Evolutionary conservation across 1,284 basidiomycete species (phyloP).

Genomic region (Athelia psychrophila): DNA sequence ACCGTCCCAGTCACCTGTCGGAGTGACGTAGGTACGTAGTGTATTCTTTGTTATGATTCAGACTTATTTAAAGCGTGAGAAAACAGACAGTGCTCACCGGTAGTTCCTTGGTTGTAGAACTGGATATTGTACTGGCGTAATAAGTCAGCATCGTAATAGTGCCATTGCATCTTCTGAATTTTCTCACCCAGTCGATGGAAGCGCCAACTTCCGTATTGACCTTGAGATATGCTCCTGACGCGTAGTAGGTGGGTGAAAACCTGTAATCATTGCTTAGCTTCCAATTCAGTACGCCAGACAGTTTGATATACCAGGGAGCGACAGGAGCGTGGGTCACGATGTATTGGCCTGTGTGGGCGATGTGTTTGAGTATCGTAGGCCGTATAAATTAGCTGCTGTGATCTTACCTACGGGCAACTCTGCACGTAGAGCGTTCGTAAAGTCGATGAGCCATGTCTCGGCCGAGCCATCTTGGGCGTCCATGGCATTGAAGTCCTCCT

Average conservation of each 20-base stretch:
- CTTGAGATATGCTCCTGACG: background rate
- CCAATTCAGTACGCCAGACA: background rate
- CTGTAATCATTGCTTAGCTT: background rate
- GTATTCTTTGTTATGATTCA: no score
- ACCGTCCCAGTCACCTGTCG: no score
- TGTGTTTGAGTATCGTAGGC: no score
- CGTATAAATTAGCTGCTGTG: no score
- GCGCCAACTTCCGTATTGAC: background rate
- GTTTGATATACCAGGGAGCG: background rate
- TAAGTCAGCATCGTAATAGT: no score
- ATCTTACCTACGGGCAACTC: slow-evolving; percentile 21
- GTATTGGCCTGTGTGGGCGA: background rate
- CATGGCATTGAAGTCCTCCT: slow-evolving; percentile 29
- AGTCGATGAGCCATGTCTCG: slow-evolving; percentile 41
- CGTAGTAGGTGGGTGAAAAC: background rate
- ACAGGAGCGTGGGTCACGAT: background rate
- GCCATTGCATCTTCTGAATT: background rate
- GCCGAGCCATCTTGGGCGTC: slow-evolving; percentile 34
- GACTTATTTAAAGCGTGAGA: no score
- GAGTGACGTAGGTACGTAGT: no score
- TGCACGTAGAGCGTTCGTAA: slow-evolving; percentile 38
- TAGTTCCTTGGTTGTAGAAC: no score
- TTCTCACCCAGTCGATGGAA: background rate
- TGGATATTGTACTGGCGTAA: no score
- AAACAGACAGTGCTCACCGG: no score